Evolutionary conservation across 2,329 filamentous ascomycete genomes (phyloP), one percentile per base, ranked within the genome.

Genomic region (Remersonia thermophila): DNA sequence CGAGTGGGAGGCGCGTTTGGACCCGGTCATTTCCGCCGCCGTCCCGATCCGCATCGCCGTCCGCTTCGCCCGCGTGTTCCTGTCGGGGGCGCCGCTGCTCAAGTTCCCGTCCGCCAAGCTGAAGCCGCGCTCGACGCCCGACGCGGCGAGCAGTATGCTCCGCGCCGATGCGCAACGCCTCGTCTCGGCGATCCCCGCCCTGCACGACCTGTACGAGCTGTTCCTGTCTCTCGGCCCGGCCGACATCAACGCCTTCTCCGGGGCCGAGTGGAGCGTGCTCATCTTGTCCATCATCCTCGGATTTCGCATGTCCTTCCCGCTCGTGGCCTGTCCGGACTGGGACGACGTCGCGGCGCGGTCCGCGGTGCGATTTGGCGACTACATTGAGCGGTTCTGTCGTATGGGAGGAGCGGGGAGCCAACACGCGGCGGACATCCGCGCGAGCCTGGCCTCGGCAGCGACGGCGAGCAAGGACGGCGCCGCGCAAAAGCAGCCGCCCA

Each of bases 281-380:
- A 58, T 71, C 30, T 32, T 53, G 43, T 26, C 47, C 31, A 47
- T 64, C 26, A 61, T 70, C 32, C 39, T 69, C 4, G 60, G 58
- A 12, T 59, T 66, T 32, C 60, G 63, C 1, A 49, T 70, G 20
- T 68, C 65, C 3, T 67, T 72, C 30, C 60, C 65, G 0, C 17
- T 67, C 9, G 39, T 55, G 0, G 46, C 52, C 0, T 61, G 57
- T 11, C 56, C 61, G 0, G 55, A 38, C 10, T 56, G 53, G 53
- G 57, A 63, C 34, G 51, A 60, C 27, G 43, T 48, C 2, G 59
- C 52, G 41, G 66, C 62, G 1, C 54, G 67, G 14, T 46, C 44
- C 12, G 46, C 56, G 26, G 45, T 72, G 1, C 48, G 55, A 3
- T 58, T 71, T 13, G 58, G 54, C 6, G 43, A 47, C 6, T 63